These are phyloP conservation scores for Suillus hirtellus DNA, from an alignment of 768 basidiomycete species.

Conservation along the genomic window DNA sequence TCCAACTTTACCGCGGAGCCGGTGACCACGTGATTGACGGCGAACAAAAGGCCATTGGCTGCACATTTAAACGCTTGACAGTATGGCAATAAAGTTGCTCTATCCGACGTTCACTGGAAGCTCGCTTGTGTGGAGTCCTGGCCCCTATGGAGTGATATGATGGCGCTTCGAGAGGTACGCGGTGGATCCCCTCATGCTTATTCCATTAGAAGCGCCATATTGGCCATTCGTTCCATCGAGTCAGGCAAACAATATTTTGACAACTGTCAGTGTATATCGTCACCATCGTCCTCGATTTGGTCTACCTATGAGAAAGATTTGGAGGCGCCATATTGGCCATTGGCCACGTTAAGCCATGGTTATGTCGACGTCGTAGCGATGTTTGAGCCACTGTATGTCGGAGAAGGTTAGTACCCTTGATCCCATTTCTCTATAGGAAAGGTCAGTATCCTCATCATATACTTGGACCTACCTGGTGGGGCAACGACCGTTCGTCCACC, in stretches of 20 bases:
- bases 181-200: neutral
- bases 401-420: neutral
- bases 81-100: neutral
- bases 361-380: neutral
- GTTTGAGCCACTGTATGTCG: neutral
- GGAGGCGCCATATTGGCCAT: slow-evolving; percentile 2
- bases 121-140: neutral
- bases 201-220: neutral
- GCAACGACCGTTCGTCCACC: neutral
- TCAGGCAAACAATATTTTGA: neutral
- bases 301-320: neutral
- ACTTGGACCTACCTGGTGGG: neutral
- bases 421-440: neutral
- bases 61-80: neutral
- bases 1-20: neutral
- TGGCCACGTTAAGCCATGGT: neutral
- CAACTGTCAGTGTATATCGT: neutral
- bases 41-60: slow-evolving; percentile 7
- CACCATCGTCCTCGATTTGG: neutral
- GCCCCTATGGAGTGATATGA: neutral
- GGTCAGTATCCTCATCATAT: neutral
- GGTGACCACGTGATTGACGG: neutral
- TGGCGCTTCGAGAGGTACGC: neutral
- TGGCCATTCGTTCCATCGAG: neutral
- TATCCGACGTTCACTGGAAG: neutral